Evolutionary conservation across 1,139 yeast species (phyloP), one percentile per base, ranked within the genome.

Genomic region (Geotrichum europaeum): DNA sequence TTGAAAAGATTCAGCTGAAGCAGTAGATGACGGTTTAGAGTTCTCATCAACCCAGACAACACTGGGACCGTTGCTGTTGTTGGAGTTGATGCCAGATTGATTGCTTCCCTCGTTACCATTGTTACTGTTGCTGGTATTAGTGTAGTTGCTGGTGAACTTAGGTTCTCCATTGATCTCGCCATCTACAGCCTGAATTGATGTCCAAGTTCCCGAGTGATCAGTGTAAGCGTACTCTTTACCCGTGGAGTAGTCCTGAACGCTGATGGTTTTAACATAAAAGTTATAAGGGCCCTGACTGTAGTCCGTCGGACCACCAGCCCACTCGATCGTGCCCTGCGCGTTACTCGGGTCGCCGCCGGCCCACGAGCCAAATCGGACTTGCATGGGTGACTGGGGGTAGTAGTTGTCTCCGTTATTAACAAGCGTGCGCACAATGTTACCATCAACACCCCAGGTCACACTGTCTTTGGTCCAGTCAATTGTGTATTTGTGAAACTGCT

Each of bases 221-320:
- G 79, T 72, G 73, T 89, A 90, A 52, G 78, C 70, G 73, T 91
- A 90, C 64, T 80, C 80, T 1, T 80, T 69, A 51, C 97, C 97
- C 20, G 89, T 80, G 2, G 96, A 89, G 73, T 90, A 91, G 73
- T 91, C 97, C 47, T 84, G 77, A 22, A 88, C 89, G 53, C 79
- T 73, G 51, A 90, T 69, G 3, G 81, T 78, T 68, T 86, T 79
- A 65, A 91, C 81, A 65, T 80, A 71, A 89, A 88, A 88, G 49
- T 84, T 72, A 71, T 83, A 88, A 53, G 95, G 94, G 45, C 84
- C 90, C 54, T 80, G 68, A n/a, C 80, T 65, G 70, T 83, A 87
- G 72, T 87, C 86, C 15, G 90, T 84, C 15, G 66, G 66, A 59
- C 96, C 96, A 57, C 96, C 95, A n/a, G 95, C 94, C 96, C 96